Conservation (phyloP, 306 rosid genomes). For the Prosopis cineraria region DNA sequence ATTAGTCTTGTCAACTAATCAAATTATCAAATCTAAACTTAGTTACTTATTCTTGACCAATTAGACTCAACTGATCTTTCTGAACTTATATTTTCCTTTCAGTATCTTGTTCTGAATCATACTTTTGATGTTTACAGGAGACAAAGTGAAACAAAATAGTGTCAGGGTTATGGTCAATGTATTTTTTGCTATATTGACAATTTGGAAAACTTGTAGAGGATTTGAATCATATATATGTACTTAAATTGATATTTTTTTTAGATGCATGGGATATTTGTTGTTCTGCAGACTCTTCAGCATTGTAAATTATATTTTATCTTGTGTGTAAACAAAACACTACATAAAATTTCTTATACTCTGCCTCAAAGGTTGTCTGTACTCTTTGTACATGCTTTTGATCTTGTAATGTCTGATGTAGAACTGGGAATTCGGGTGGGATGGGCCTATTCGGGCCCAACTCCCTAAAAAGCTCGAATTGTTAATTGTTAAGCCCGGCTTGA, state of each 20-base stretch:
- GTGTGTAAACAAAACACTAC: background rate
- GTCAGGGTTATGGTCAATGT: conserved; percentile 31
- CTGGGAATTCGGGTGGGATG: no score
- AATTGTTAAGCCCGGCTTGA: no score
- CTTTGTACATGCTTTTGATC: no score
- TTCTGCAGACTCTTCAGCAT: conserved; percentile 23
- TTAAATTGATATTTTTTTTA: no score
- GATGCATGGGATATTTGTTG: conserved; percentile 34
- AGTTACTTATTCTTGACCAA: background rate
- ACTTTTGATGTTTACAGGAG: conserved; percentile 35
- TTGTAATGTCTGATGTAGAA: no score
- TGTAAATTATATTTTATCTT: background rate
- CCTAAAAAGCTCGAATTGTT: no score
- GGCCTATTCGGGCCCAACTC: no score
- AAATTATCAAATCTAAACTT: no score
- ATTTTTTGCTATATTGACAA: conserved; percentile 36
- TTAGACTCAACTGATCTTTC: background rate
- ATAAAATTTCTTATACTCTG: background rate
- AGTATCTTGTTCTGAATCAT: background rate
- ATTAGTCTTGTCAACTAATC: no score
- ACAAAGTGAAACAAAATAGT: conserved; percentile 34
- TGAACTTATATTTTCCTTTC: background rate
- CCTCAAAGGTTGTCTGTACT: background rate
- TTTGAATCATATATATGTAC: conserved; percentile 14
- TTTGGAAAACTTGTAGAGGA: conserved; percentile 10